These are phyloP conservation scores for Beta macrorhiza DNA, from an alignment of 179 eudicot species.

Conservation along the genomic window DNA sequence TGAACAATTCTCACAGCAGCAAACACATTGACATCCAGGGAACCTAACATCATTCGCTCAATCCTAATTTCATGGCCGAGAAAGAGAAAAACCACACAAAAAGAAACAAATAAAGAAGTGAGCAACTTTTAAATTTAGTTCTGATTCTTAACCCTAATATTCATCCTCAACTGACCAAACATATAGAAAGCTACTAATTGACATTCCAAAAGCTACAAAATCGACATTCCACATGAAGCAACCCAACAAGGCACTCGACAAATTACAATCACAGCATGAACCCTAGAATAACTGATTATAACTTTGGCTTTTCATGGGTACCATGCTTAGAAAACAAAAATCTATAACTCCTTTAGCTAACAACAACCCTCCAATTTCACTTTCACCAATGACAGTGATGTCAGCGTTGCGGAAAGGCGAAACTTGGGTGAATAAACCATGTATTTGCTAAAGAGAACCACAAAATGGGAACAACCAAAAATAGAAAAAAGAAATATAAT, in stretches of 20 bases:
- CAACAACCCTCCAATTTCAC: background rate
- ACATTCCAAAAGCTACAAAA: background rate
- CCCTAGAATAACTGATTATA: background rate
- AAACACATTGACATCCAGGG: background rate
- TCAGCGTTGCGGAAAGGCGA: background rate
- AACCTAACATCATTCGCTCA: background rate
- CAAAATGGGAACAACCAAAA: background rate
- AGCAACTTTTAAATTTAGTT: background rate
- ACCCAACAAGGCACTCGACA: slow-evolving; percentile 7
- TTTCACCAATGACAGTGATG: background rate
- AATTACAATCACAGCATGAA: background rate
- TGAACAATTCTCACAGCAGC: background rate
- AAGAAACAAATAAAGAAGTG: background rate
- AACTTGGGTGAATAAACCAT: background rate
- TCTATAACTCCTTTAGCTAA: background rate
- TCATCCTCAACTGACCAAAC: background rate
- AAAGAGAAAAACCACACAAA: background rate
- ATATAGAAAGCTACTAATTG: background rate
- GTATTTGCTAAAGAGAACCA: too few relatives aligned
- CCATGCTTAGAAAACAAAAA: background rate
- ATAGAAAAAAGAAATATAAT: background rate
- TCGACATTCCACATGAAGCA: background rate
- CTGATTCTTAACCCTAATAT: background rate
- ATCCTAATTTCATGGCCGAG: too few relatives aligned
- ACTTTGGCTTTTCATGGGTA: background rate